A percentile compares a stretch with the other conserved stretches of the same genome.
These are phyloP conservation scores for Termitomyces sp. DNA, from an alignment of 768 basidiomycete species.

Conservation along the genomic window DNA sequence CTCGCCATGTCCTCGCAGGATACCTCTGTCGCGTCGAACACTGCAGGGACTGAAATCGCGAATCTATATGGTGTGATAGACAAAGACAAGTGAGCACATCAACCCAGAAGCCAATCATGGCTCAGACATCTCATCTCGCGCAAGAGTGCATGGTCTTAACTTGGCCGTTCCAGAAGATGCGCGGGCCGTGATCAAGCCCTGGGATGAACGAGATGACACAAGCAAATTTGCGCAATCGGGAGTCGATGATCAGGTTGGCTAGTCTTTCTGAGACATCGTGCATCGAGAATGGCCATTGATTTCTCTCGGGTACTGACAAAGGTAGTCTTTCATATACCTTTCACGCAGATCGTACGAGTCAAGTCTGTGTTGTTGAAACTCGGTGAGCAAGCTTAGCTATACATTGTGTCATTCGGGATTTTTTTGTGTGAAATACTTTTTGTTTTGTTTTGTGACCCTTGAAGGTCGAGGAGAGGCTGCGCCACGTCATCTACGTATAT, in stretches of 20 bases:
- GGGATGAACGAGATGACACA: conserved; percentile 72
- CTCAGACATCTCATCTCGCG: conserved; percentile 19
- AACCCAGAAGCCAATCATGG: not conserved
- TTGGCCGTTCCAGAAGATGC: conserved; percentile 78
- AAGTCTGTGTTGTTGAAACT: conserved; percentile 72
- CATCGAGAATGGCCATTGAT: conserved; percentile 6
- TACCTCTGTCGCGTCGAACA: conserved; percentile 36
- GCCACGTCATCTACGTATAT: conserved; percentile 71
- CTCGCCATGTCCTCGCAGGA: conserved; percentile 7
- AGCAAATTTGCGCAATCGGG: conserved; percentile 65
- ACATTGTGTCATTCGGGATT: not conserved
- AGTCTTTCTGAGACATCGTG: not conserved
- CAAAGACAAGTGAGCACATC: conserved; percentile 52
- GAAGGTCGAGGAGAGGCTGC: conserved; percentile 69
- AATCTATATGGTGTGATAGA: conserved; percentile 60
- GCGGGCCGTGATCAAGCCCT: conserved; percentile 71
- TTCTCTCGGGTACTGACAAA: conserved; percentile 19
- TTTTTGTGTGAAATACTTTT: not conserved
- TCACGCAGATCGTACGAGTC: conserved; percentile 71
- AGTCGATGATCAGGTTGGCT: conserved; percentile 76
- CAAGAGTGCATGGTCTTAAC: conserved; percentile 78
- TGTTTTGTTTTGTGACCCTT: not conserved
- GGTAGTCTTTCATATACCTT: conserved; percentile 81
- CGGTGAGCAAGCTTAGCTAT: conserved; percentile 36
- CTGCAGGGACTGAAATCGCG: conserved; percentile 41